Percentiles rank a stretch among this genome's conserved stretches.
Evolutionary conservation across 2,329 filamentous ascomycete species (phyloP).

Genomic region (Hymenoscyphus occultus): DNA sequence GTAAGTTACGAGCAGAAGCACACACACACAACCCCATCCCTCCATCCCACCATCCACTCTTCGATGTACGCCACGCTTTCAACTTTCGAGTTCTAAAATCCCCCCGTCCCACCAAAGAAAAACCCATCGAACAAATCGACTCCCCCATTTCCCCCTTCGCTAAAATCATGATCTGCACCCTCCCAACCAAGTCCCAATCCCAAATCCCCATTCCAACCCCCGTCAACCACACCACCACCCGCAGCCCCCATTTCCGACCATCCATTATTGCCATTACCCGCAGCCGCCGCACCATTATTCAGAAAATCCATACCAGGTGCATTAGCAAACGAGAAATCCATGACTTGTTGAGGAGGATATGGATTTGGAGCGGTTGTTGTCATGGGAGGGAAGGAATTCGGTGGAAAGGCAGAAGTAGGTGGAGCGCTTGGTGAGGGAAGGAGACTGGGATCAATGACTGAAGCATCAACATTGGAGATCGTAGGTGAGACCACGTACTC

Average conservation of each 20-base stretch:
- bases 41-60: too few species aligned
- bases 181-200: constrained; percentile 26
- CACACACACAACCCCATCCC: too few species aligned
- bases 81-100: neutral
- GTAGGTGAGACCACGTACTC: constrained; percentile 32
- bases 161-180: constrained; percentile 30
- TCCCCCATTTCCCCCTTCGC: constrained; percentile 27
- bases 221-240: constrained; percentile 12
- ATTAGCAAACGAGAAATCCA: constrained; percentile 29
- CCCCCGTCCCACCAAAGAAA: constrained; percentile 46
- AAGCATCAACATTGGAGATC: constrained; percentile 27
- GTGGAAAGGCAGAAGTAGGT: neutral
- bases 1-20: too few species aligned
- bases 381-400: neutral
- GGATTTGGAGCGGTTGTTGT: constrained; percentile 8
- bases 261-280: constrained; percentile 18
- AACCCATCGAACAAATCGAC: constrained; percentile 52
- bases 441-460: constrained; percentile 32
- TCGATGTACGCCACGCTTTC: too few species aligned
- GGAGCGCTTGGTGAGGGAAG: constrained; percentile 25
- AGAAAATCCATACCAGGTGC: constrained; percentile 32
- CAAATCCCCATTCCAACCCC: constrained; percentile 20
- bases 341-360: constrained; percentile 13
- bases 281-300: neutral
- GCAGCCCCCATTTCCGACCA: constrained; percentile 16